Percentiles rank a stretch among this genome's conserved stretches.
These are phyloP conservation scores for Ceratorhiza oryzae-sativae DNA, from an alignment of 1,284 basidiomycete species.

Conservation along the genomic window DNA sequence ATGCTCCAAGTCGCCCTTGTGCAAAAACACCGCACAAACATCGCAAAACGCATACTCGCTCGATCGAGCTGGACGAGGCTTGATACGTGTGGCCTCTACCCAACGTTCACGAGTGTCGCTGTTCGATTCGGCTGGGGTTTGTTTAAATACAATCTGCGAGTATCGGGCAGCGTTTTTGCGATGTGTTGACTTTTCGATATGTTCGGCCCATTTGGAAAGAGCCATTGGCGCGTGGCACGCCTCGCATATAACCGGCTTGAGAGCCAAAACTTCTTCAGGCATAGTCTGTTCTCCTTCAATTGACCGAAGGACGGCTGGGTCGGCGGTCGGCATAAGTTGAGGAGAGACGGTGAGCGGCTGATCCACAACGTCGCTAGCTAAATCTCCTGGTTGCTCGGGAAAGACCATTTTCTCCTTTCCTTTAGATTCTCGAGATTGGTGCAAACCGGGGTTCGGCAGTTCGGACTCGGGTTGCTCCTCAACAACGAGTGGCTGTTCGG, in stretches of 20 bases:
- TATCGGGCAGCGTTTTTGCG: constrained; percentile 29
- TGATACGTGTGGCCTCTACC: constrained; percentile 23
- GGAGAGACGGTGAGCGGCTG: constrained; percentile 11
- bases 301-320: not conserved
- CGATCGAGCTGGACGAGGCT: constrained; percentile 20
- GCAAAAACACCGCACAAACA: constrained; percentile 17
- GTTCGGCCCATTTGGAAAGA: constrained; percentile 27
- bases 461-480: not conserved
- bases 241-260: constrained; percentile 33
- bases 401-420: not conserved
- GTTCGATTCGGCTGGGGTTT: not conserved
- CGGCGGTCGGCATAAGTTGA: not conserved
- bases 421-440: not conserved
- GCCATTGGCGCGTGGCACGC: constrained; percentile 30
- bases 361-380: not conserved
- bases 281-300: constrained; percentile 8
- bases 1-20: constrained; percentile 21
- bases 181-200: constrained; percentile 15
- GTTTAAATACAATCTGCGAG: constrained; percentile 17
- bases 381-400: not conserved
- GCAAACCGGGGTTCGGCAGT: not conserved
- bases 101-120: constrained; percentile 31
- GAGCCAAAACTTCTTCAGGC: constrained; percentile 30
- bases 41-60: constrained; percentile 38
- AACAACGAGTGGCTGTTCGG: not conserved